Base-by-base conservation (phyloP, 2,329 filamentous ascomycete species). In the Dactylellina cionopaga region DNA sequence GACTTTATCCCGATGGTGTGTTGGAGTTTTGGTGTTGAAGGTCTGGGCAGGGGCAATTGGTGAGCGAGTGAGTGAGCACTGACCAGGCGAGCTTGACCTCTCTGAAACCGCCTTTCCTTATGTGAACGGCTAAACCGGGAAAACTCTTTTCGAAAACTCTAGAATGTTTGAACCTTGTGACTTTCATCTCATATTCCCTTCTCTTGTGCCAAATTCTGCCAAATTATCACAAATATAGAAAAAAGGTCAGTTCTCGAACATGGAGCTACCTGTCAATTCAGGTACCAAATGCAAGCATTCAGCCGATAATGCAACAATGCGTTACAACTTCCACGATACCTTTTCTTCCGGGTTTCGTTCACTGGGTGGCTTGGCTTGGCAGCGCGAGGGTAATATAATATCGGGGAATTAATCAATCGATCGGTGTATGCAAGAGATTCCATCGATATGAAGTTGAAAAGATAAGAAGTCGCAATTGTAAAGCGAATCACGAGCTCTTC, bases 21-120 rank as follows among this genome's bases (percentile, higher is more conserved):
- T 68, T 70, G 65, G 55, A 54, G 39, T 62, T 62, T 70, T 47
- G 56, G 56, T 46, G 56, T 70, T 70, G 65, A 43, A 56, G 41
- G 55, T 13, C 44, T 51, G 43, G 44, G 27, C 25, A 55, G 47
- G 46, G 58, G 43, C 41, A 43, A 59, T 44, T 39, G n/a, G n/a
- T n/a, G n/a, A n/a, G n/a, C 29, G 33, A 31, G 35, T 7, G 13
- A 55, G 19, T 35, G 43, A 13, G 19, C 43, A 58, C 33, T 22
- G 56, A 10, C 39, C 22, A 35, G 51, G 51, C 24, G 19, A 41
- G 33, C 19, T 24, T 55, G 51, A 35, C 58, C 22, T 56, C 24
- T 66, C 51, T 55, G 62, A 66, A 66, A 66, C 62, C 27, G 17
- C n/a, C 29, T 31, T 46, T 24, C 24, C 27, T 39, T 22, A 19